Evolutionary conservation across 306 rosid genomes (phyloP).

Genomic region (Gastrolobium bilobum): DNA sequence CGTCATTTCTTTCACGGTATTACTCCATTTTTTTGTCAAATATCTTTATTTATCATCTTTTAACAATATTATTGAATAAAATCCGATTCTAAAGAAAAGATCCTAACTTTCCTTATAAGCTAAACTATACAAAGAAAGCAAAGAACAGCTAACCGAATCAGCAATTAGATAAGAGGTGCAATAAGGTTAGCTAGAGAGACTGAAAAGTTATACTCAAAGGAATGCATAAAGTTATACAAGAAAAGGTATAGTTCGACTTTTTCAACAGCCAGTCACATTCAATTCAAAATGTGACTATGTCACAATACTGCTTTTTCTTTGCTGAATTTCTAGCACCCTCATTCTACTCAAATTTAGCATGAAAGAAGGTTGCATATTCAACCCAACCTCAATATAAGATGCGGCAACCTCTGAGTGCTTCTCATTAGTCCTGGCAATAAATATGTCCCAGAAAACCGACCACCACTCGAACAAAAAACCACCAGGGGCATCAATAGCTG

Average conservation of each 20-base stretch:
- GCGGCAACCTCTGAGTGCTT: constrained; percentile 99
- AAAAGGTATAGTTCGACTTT: neutral
- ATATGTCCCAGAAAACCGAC: constrained; percentile 99
- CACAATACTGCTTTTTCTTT: constrained; percentile 14
- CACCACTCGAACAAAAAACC: constrained; percentile 99
- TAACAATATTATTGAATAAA: neutral
- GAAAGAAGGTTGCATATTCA: constrained; percentile 1
- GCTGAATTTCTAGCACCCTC: constrained; percentile 30
- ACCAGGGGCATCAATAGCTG: constrained; percentile 99
- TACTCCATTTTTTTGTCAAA: too few relatives aligned
- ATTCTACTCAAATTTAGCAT: constrained; percentile 36
- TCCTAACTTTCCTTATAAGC: neutral
- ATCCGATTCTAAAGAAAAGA: constrained; percentile 4
- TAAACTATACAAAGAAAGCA: neutral
- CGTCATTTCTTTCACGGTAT: too few relatives aligned
- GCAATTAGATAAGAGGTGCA: neutral
- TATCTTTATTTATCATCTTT: neutral
- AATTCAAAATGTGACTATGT: constrained; percentile 3
- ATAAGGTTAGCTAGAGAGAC: constrained; percentile 6
- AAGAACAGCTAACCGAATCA: constrained; percentile 36
- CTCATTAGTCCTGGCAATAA: constrained; percentile 98
- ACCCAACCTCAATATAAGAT: constrained; percentile 95
- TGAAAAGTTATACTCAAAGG: neutral
- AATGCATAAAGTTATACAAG: constrained; percentile 20
- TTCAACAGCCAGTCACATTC: constrained; percentile 22